Conservation (phyloP, 345 rosid species). For the Salix arbutifolia region DNA sequence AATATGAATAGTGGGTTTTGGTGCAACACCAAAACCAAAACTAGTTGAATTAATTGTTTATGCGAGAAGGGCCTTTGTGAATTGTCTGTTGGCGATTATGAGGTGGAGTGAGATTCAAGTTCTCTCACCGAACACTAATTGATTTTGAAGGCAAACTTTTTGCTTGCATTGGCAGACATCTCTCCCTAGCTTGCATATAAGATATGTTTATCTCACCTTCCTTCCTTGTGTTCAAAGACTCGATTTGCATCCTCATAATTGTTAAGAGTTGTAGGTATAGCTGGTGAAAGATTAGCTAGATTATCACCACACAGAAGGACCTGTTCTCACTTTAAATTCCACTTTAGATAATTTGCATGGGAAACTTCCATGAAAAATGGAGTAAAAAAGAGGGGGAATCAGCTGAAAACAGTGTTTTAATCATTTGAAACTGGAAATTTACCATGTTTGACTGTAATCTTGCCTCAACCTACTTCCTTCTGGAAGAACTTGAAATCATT, state of each 20-base stretch:
- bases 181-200: constrained; percentile 5
- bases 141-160: constrained; percentile 29
- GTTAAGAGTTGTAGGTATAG: background rate
- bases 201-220: constrained; percentile 45
- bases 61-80: too few species aligned
- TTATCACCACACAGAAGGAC: background rate
- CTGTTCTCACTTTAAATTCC: too few species aligned
- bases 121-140: constrained; percentile 30
- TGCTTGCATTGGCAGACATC: constrained; percentile 48
- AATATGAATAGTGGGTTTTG: too few species aligned
- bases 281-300: background rate
- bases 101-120: too few species aligned
- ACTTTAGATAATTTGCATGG: too few species aligned
- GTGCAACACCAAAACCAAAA: too few species aligned
- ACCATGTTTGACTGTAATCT: constrained; percentile 17
- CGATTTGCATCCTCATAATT: background rate
- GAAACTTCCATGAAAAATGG: too few species aligned
- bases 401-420: background rate
- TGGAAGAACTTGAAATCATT: constrained; percentile 7
- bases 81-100: too few species aligned
- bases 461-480: constrained; percentile 12
- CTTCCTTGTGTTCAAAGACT: constrained; percentile 41
- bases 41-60: too few species aligned
- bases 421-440: constrained; percentile 17
- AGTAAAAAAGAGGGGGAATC: background rate